These are phyloP conservation scores for Aspergillus hortae DNA, from an alignment of 2,329 filamentous ascomycete species.

Conservation along the genomic window DNA sequence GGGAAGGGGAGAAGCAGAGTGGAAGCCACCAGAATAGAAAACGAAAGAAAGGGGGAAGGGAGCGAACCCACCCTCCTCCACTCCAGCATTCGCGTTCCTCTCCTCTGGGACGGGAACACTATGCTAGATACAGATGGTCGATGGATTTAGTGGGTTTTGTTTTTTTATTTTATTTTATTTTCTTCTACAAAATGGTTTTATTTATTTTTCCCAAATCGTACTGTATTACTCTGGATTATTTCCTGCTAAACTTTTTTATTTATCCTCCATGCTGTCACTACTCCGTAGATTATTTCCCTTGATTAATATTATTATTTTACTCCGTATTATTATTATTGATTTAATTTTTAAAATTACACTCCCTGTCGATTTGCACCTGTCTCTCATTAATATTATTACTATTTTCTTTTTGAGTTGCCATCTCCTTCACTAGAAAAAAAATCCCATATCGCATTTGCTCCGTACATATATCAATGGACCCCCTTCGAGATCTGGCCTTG, in stretches of 20 bases:
- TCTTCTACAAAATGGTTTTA: conserved; percentile 6
- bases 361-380: conserved; percentile 6
- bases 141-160: conserved; percentile 5
- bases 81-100: conserved; percentile 25
- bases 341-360: not conserved
- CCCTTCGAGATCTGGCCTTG: conserved; percentile 23
- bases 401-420: conserved; percentile 1
- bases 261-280: conserved; percentile 7
- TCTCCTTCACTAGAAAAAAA: conserved; percentile 10
- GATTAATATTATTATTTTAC: conserved; percentile 3
- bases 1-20: conserved; percentile 1
- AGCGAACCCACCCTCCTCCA: conserved; percentile 10
- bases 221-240: conserved; percentile 8
- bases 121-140: conserved; percentile 19
- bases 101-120: conserved; percentile 32
- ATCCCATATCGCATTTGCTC: not conserved
- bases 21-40: conserved; percentile 15
- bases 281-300: conserved; percentile 5
- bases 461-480: conserved; percentile 32
- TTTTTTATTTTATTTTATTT: conserved; percentile 12
- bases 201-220: conserved; percentile 5
- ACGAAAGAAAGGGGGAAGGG: conserved; percentile 25
- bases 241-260: conserved; percentile 2
- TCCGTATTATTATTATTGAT: conserved; percentile 1
- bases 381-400: conserved; percentile 6